Evolutionary conservation across 169 alveolate species (phyloP).

Genomic region (Nephromyces sp.): DNA sequence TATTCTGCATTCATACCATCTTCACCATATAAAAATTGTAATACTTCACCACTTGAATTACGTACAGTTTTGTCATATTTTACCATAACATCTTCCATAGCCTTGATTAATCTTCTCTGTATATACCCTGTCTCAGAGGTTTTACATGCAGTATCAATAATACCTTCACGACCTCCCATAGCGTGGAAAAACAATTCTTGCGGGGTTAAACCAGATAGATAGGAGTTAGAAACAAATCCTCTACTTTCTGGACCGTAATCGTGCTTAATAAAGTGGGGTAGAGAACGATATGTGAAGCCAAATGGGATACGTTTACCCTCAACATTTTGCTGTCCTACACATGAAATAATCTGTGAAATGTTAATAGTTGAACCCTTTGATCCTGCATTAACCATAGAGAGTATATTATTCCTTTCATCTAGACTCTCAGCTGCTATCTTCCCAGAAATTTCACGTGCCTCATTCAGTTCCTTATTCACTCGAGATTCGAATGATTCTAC

Average conservation of each 20-base stretch:
- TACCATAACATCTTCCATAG: constrained; percentile 98
- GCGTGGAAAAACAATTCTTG: constrained; percentile 99
- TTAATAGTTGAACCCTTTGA: constrained; percentile 92
- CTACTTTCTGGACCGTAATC: constrained; percentile 98
- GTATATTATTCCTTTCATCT: constrained; percentile 84
- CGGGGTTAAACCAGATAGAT: constrained; percentile 75
- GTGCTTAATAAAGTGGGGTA: constrained; percentile 98
- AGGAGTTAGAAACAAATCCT: constrained; percentile 97
- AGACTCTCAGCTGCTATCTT: constrained; percentile 83
- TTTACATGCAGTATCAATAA: constrained; percentile 99
- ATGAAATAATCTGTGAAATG: constrained; percentile 94
- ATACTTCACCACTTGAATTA: constrained; percentile 86
- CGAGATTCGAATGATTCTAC: constrained; percentile 94
- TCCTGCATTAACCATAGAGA: constrained; percentile 94
- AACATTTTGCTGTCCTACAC: constrained; percentile 99
- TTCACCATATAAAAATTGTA: constrained; percentile 99
- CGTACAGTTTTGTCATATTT: constrained; percentile 98
- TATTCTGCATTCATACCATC: constrained; percentile 99
- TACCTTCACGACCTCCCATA: constrained; percentile 99
- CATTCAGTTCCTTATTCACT: constrained; percentile 81
- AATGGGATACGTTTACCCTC: constrained; percentile 99
- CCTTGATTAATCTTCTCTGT: constrained; percentile 97
- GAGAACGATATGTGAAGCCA: constrained; percentile 92
- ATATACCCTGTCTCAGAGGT: constrained; percentile 99
- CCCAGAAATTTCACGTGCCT: constrained; percentile 55